phyloP scores from a whole-genome alignment of 176 grass and related monocot genomes.

The Carex pumila region DNA sequence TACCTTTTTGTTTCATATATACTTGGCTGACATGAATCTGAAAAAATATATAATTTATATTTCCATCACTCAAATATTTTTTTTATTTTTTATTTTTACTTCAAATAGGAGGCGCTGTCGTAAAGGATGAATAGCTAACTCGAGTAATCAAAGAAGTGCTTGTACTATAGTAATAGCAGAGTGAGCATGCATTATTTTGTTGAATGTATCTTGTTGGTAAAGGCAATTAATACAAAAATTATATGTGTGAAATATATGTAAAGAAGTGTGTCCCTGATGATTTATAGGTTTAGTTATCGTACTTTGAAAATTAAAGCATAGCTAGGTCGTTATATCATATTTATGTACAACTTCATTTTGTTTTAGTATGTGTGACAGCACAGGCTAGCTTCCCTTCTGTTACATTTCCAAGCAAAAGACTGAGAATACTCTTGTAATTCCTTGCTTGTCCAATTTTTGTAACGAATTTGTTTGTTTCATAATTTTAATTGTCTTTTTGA shows the following conservation, averaged over 20 bases:
- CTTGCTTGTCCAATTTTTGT: not conserved
- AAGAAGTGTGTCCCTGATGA: not conserved
- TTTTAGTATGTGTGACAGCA: not conserved
- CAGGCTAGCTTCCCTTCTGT: not conserved
- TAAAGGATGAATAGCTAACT: not conserved
- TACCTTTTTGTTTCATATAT: not conserved
- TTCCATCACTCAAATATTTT: not conserved
- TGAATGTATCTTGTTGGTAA: not conserved
- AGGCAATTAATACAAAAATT: not conserved
- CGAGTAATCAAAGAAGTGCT: not conserved
- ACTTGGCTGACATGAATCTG: not conserved
- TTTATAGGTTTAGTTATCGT: not conserved
- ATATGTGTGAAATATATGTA: not conserved
- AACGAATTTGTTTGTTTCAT: not conserved
- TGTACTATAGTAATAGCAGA: slow-evolving; percentile 3
- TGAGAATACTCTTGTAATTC: not conserved
- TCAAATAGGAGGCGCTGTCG: not conserved
- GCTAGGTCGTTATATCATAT: not conserved
- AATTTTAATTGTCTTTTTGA: not conserved
- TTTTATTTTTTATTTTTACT: not conserved
- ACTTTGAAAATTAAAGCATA: not conserved
- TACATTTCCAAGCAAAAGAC: not conserved
- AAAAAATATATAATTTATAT: not conserved
- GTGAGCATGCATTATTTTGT: not conserved
- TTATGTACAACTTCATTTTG: not conserved